These are phyloP conservation scores for Nicotiana tabacum DNA, from an alignment of 257 asterid species.

Conservation along the genomic window DNA sequence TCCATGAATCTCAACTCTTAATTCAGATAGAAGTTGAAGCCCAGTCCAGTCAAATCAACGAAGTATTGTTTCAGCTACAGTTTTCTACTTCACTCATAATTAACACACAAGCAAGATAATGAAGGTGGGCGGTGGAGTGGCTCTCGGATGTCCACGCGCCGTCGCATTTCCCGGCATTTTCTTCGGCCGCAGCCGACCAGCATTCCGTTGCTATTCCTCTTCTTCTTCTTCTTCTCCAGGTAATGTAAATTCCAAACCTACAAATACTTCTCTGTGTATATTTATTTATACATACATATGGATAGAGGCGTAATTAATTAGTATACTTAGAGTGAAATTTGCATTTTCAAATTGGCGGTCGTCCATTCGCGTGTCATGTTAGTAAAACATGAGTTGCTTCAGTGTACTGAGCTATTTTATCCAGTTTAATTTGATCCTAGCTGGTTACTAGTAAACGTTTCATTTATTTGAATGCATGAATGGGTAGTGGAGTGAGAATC, in stretches of 20 bases:
- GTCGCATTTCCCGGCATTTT: constrained; percentile 44
- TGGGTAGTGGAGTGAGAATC: neutral
- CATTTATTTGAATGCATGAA: neutral
- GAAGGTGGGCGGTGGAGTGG: constrained; percentile 62
- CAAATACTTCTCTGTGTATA: neutral
- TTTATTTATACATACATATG: neutral
- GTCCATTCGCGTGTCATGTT: neutral
- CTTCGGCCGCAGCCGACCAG: constrained; percentile 35
- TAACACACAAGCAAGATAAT: constrained; percentile 24
- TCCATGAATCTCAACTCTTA: neutral
- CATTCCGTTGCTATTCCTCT: constrained; percentile 60
- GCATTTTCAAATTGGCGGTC: neutral
- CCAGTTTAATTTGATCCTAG: neutral
- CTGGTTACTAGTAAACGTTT: neutral
- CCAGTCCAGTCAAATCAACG: neutral
- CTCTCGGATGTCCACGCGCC: constrained; percentile 78
- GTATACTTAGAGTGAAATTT: neutral
- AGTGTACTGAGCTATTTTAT: neutral
- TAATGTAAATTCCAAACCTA: constrained; percentile 5
- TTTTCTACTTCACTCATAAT: neutral
- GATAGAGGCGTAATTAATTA: neutral
- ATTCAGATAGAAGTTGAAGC: neutral
- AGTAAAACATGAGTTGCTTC: neutral
- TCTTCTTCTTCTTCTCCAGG: constrained; percentile 62
- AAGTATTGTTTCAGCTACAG: neutral